Conservation (phyloP, 2,329 filamentous ascomycete genomes). For the Dryadomyces quercivorus region DNA sequence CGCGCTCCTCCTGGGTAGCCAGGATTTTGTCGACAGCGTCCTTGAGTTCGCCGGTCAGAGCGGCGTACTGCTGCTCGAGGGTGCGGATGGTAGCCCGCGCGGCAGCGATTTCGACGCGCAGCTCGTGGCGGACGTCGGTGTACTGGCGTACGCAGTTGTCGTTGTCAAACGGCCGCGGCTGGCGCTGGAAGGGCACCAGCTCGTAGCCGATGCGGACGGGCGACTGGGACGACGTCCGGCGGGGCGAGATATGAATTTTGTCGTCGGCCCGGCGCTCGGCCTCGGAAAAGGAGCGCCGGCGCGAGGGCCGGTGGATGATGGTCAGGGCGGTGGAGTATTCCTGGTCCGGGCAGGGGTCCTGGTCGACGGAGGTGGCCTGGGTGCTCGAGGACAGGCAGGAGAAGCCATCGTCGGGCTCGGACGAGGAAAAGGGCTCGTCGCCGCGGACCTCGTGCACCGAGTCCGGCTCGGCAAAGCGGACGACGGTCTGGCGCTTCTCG, state of each 20-base stretch:
- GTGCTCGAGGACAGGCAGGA: constrained; percentile 6
- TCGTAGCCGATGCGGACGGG: background rate
- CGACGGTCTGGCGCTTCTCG: background rate
- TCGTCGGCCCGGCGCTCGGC: background rate
- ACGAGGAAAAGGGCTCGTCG: background rate
- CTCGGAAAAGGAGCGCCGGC: background rate
- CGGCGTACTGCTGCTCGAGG: background rate
- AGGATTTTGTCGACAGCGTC: background rate
- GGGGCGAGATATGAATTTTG: background rate
- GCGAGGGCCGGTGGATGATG: background rate
- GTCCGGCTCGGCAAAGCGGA: background rate
- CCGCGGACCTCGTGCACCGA: background rate
- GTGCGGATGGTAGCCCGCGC: background rate
- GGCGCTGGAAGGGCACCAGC: background rate
- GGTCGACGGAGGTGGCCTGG: constrained; percentile 5
- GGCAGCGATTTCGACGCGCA: background rate
- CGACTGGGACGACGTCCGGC: background rate
- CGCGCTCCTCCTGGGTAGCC: background rate
- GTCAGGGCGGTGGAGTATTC: background rate
- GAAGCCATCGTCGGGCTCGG: constrained; percentile 3
- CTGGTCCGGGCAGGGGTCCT: background rate
- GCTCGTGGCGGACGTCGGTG: background rate
- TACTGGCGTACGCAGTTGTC: background rate
- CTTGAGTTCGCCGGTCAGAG: background rate
- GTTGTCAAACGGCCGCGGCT: background rate